Percentiles rank a stretch among this genome's conserved stretches.
Conservation (phyloP, 805 yeast species). For the Pichia insulana region DNA sequence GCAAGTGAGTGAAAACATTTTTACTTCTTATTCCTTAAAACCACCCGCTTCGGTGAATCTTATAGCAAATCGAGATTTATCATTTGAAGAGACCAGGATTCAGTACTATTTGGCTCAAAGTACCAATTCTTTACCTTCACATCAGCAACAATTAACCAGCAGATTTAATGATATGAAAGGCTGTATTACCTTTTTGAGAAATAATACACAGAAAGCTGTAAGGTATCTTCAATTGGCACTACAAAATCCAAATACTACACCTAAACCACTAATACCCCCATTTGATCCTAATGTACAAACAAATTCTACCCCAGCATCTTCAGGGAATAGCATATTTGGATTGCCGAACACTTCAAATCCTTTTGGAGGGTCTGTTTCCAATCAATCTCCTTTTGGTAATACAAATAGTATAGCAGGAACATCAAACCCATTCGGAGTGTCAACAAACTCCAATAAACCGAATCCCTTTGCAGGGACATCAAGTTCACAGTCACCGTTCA, state of each 20-base stretch:
- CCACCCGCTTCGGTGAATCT: constrained; percentile 41
- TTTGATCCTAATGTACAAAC: neutral
- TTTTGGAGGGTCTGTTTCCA: constrained; percentile 4
- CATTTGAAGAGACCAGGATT: constrained; percentile 44
- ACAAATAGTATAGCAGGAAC: constrained; percentile 4
- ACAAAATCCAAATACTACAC: constrained; percentile 17
- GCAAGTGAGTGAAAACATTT: constrained; percentile 22
- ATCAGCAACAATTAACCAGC: constrained; percentile 32
- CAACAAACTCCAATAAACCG: neutral
- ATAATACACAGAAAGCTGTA: constrained; percentile 43
- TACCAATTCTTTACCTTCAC: constrained; percentile 29
- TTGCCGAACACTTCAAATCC: constrained; percentile 2
- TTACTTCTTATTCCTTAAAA: constrained; percentile 41
- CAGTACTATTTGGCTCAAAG: constrained; percentile 36
- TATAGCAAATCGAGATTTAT: constrained; percentile 43
- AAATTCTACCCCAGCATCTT: too few relatives aligned
- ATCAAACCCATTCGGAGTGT: constrained; percentile 1
- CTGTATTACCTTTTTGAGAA: constrained; percentile 31
- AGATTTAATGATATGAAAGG: constrained; percentile 40
- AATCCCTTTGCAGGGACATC: constrained; percentile 12
- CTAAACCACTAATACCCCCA: constrained; percentile 25
- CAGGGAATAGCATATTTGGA: neutral
- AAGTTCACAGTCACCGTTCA: too few relatives aligned
- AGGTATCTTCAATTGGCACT: constrained; percentile 45
- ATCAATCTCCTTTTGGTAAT: neutral